A percentile compares a stretch with the other conserved stretches of the same genome.
phyloP scores from a whole-genome alignment of 2,329 filamentous ascomycete genomes.

The Didymella glomerata region DNA sequence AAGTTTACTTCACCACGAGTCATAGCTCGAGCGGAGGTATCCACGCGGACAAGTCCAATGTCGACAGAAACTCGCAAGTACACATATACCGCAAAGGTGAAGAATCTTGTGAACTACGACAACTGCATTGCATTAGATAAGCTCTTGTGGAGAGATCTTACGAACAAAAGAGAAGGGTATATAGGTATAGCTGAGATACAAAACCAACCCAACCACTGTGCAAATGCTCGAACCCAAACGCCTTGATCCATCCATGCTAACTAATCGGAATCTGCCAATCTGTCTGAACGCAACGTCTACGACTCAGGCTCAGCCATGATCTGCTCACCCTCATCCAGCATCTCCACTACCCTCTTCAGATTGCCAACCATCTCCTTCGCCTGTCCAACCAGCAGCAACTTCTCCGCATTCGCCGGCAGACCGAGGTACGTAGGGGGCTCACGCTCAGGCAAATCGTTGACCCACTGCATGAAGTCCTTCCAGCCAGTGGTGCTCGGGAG shows the following conservation, averaged over 20 bases:
- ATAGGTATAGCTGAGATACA: conserved; percentile 13
- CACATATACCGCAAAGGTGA: background rate
- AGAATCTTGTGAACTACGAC: background rate
- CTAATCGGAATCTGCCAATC: background rate
- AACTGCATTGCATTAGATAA: background rate
- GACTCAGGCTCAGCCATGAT: conserved; percentile 72
- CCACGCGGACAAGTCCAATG: too few relatives aligned
- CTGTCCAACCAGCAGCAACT: conserved; percentile 86
- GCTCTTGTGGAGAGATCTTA: background rate
- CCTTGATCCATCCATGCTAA: background rate
- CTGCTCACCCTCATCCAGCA: conserved; percentile 94
- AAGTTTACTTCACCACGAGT: background rate
- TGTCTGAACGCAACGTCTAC: background rate
- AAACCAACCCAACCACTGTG: conserved; percentile 9
- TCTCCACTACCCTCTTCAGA: conserved; percentile 81
- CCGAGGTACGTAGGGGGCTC: conserved; percentile 96
- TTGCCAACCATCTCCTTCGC: conserved; percentile 86
- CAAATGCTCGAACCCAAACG: background rate
- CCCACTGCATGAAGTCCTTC: conserved; percentile 89
- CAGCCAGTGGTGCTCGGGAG: conserved; percentile 84
- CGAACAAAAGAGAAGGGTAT: conserved; percentile 24
- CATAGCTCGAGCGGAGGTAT: background rate
- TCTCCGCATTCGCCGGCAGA: conserved; percentile 94
- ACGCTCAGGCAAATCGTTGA: conserved; percentile 88
- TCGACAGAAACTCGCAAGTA: too few relatives aligned